Percentiles rank a stretch among this genome's conserved stretches.
These are phyloP conservation scores for Closterium sp. DNA, from an alignment of 139 green algal genomes.

Conservation along the genomic window DNA sequence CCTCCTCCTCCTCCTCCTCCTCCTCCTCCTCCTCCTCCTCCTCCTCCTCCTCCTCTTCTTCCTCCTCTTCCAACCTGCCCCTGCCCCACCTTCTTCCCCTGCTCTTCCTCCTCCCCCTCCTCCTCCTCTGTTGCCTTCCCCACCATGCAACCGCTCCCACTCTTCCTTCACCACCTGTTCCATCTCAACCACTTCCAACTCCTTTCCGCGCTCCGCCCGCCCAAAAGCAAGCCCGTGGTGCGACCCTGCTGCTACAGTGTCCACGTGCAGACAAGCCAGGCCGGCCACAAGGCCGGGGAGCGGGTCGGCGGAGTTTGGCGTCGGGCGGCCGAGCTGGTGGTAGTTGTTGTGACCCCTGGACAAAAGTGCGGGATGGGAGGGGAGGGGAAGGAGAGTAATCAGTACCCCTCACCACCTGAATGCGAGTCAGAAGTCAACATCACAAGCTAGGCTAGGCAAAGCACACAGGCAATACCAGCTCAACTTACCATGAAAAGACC, in stretches of 20 bases:
- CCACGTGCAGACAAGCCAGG: slow-evolving; percentile 6
- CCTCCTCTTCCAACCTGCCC: background rate
- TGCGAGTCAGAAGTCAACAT: too few species aligned
- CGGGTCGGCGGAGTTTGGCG: background rate
- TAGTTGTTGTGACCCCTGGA: background rate
- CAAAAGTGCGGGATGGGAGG: background rate
- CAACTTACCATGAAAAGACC: background rate
- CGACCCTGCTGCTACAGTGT: background rate
- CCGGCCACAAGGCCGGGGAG: background rate
- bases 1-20: background rate
- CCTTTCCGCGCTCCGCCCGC: background rate
- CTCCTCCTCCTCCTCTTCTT: background rate
- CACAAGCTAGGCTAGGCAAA: too few species aligned
- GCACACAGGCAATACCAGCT: too few species aligned
- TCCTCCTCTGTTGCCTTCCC: background rate
- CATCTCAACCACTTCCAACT: background rate
- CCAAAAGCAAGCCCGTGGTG: background rate
- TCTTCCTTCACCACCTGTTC: background rate
- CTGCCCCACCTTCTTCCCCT: background rate
- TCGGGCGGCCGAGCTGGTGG: background rate
- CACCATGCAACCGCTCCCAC: background rate
- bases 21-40: background rate
- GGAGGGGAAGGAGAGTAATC: too few species aligned
- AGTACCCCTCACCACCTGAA: too few species aligned
- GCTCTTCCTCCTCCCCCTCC: background rate